These are phyloP conservation scores for Hylodesmum podocarpum DNA, from an alignment of 306 rosid species.

Conservation along the genomic window DNA sequence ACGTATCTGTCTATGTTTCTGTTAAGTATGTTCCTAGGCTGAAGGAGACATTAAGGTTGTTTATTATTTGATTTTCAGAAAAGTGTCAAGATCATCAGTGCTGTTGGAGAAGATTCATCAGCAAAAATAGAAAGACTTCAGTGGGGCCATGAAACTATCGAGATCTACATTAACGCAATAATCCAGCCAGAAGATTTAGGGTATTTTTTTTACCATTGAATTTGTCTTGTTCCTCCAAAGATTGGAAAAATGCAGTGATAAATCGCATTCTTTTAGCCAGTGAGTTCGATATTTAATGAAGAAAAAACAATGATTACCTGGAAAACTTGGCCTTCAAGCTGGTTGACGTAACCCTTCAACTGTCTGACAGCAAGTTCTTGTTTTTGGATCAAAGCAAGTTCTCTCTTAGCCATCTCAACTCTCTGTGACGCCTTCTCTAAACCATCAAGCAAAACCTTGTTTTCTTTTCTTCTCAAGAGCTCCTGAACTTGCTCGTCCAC, in stretches of 20 bases:
- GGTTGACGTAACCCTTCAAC: slow-evolving; percentile 49
- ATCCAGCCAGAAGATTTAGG: not conserved
- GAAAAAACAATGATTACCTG: slow-evolving; percentile 43
- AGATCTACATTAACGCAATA: not conserved
- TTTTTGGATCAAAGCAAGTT: slow-evolving; percentile 59
- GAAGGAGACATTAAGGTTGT: not conserved
- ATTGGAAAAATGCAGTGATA: not conserved
- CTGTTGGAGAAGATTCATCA: not conserved
- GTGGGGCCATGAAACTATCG: not conserved
- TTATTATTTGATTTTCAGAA: not conserved
- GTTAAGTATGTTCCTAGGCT: not conserved
- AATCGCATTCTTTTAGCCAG: not conserved
- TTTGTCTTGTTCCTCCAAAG: not conserved
- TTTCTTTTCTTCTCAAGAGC: slow-evolving; percentile 63
- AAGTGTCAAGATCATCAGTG: not conserved
- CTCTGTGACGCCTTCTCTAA: slow-evolving; percentile 71
- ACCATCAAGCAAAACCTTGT: slow-evolving; percentile 67
- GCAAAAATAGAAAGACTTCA: not conserved
- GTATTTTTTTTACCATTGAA: not conserved
- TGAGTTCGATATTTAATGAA: not conserved
- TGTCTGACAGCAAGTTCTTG: slow-evolving; percentile 61
- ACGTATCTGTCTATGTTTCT: too few species aligned
- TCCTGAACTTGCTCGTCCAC: slow-evolving; percentile 61
- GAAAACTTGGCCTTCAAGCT: slow-evolving; percentile 59
- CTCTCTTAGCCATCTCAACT: slow-evolving; percentile 63